Evolutionary conservation across 345 rosid genomes (phyloP).

Genomic region (Citrus medica): DNA sequence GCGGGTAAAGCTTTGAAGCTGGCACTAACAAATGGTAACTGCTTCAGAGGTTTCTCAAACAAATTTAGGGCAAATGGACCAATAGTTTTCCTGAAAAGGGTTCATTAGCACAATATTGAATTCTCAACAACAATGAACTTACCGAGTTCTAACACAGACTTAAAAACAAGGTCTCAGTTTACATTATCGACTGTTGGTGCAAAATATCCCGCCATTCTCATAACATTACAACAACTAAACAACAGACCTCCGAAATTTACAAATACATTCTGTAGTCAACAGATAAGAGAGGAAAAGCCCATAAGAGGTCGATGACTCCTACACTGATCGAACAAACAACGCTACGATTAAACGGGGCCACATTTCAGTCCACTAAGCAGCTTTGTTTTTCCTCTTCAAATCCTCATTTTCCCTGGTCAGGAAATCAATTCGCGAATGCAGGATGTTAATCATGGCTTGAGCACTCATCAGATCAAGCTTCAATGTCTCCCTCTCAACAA

Average conservation of each 20-base stretch:
- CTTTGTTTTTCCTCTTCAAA: slow-evolving; percentile 40
- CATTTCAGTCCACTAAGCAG: neutral
- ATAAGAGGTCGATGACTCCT: neutral
- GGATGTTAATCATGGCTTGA: slow-evolving; percentile 74
- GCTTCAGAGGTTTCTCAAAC: neutral
- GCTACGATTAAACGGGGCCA: neutral
- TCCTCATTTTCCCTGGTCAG: slow-evolving; percentile 72
- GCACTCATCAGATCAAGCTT: slow-evolving; percentile 83
- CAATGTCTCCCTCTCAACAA: slow-evolving; percentile 67
- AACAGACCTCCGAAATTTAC: slow-evolving; percentile 7
- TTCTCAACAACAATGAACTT: neutral
- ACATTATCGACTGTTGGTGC: neutral
- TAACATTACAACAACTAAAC: slow-evolving; percentile 7
- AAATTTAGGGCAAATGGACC: neutral
- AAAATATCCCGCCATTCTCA: neutral
- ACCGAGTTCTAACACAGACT: neutral
- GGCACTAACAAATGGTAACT: too few relatives aligned
- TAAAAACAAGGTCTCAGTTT: neutral
- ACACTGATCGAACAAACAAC: slow-evolving; percentile 8
- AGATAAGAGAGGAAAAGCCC: neutral
- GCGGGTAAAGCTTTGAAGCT: too few relatives aligned
- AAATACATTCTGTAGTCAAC: neutral
- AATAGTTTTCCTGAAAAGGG: neutral
- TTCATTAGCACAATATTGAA: neutral
- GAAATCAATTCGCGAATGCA: slow-evolving; percentile 57